phyloP scores from a whole-genome alignment of 1,284 basidiomycete species.

The Ceratobasidium sp. region DNA sequence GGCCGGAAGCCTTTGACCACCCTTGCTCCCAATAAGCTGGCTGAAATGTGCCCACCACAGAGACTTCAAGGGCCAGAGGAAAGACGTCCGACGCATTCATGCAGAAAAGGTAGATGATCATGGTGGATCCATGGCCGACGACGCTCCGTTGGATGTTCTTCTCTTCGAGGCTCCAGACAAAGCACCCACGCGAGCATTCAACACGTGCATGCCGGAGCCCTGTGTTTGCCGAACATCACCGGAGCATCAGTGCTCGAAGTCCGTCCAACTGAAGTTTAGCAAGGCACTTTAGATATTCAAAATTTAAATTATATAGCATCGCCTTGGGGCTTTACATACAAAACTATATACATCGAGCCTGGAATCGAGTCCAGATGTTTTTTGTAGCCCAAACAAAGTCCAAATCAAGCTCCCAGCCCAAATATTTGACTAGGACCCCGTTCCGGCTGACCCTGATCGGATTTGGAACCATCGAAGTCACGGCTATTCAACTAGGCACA shows the following conservation, averaged over 20 bases:
- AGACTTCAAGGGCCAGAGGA: neutral
- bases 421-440: neutral
- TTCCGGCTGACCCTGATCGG: neutral
- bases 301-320: neutral
- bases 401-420: slow-evolving; percentile 1
- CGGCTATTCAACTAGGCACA: slow-evolving; percentile 3
- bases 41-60: neutral
- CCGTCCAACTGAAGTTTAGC: slow-evolving; percentile 16
- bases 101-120: neutral
- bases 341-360: neutral
- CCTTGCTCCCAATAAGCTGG: neutral
- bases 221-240: neutral
- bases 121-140: neutral
- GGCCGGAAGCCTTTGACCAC: neutral
- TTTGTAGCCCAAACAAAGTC: neutral
- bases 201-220: neutral
- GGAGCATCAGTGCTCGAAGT: slow-evolving; percentile 24
- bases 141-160: neutral
- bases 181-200: slow-evolving; percentile 9
- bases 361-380: neutral
- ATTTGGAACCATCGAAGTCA: slow-evolving; percentile 1
- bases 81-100: neutral
- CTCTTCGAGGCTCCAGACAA: slow-evolving; percentile 8
- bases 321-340: neutral
- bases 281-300: neutral